Evolutionary conservation across 345 rosid species (phyloP).

Genomic region (Aegle marmelos): DNA sequence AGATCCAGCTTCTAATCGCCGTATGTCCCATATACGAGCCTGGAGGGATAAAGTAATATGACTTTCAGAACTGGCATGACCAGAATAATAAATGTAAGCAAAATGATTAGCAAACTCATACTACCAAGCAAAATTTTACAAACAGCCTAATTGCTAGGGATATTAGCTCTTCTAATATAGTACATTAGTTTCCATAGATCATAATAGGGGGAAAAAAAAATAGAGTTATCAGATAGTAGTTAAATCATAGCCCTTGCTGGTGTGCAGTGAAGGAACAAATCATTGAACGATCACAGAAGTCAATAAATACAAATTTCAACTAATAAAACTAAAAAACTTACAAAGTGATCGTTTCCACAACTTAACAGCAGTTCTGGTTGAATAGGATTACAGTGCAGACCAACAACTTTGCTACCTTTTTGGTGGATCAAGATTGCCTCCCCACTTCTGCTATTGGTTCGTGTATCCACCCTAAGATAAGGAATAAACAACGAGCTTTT

Average conservation of each 20-base stretch:
- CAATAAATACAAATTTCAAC: neutral
- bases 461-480: slow-evolving; percentile 68
- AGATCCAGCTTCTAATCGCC: slow-evolving; percentile 58
- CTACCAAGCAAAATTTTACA: neutral
- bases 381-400: slow-evolving; percentile 92
- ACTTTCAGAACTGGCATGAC: slow-evolving; percentile 2
- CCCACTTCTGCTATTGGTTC: slow-evolving; percentile 53
- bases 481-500: slow-evolving; percentile 9
- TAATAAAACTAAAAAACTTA: slow-evolving; percentile 35
- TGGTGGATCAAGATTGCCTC: slow-evolving; percentile 77
- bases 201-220: neutral
- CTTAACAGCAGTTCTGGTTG: slow-evolving; percentile 88
- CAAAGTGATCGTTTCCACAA: slow-evolving; percentile 97
- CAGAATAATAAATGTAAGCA: slow-evolving; percentile 1
- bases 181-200: neutral
- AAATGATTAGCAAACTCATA: neutral
- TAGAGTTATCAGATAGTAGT: neutral
- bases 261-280: neutral
- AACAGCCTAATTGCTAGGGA: neutral
- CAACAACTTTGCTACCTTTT: slow-evolving; percentile 89
- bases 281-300: neutral
- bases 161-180: neutral
- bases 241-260: neutral
- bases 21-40: slow-evolving; percentile 98
- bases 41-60: slow-evolving; percentile 27